These are phyloP conservation scores for Dactylellina haptotyla DNA, from an alignment of 2,329 filamentous ascomycete genomes.

Conservation along the genomic window DNA sequence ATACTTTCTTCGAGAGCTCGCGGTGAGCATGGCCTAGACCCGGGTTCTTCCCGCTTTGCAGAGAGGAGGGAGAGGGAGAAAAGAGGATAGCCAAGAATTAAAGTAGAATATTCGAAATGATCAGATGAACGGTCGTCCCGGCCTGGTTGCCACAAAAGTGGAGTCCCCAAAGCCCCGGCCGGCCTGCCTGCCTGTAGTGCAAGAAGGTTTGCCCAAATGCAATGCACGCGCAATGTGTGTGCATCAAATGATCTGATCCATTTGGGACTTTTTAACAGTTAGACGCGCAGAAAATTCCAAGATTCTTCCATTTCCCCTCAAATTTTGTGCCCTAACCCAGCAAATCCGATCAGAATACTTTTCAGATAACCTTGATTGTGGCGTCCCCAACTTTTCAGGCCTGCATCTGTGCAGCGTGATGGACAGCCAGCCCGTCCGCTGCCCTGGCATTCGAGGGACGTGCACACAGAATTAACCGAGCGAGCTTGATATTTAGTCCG, in stretches of 20 bases:
- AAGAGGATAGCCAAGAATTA: no score
- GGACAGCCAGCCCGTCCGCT: neutral
- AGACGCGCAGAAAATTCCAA: neutral
- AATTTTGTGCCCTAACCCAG: no score
- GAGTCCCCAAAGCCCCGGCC: neutral
- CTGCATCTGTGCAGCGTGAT: no score
- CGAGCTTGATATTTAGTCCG: conserved; percentile 36
- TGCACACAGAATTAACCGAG: conserved; percentile 28
- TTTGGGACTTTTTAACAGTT: no score
- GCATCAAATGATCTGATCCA: no score
- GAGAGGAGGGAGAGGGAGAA: no score
- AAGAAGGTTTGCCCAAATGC: neutral
- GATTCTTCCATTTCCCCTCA: neutral
- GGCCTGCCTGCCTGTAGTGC: neutral
- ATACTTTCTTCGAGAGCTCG: conserved; percentile 3
- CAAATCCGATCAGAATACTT: no score
- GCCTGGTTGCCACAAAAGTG: no score
- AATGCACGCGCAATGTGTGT: neutral
- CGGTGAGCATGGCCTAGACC: neutral
- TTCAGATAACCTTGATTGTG: neutral
- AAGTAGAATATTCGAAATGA: no score
- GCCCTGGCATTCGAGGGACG: conserved; percentile 6
- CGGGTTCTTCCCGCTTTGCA: conserved; percentile 8
- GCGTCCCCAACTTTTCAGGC: neutral
- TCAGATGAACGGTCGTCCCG: no score